Evolutionary conservation across 345 rosid species (phyloP).

Genomic region (Hypericum androsaemum): DNA sequence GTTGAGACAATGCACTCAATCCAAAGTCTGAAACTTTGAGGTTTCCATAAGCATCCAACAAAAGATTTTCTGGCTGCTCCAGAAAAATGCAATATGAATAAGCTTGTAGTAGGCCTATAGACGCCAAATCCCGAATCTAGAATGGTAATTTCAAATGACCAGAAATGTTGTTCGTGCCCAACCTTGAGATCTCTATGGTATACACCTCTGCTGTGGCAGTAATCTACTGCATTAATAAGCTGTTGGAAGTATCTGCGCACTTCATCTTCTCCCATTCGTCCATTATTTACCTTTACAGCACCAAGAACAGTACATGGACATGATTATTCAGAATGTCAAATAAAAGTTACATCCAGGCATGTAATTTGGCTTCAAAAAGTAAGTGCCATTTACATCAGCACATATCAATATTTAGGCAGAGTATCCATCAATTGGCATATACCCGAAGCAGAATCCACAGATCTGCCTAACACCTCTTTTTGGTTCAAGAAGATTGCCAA

Average conservation of each 20-base stretch:
- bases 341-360: too few relatives aligned
- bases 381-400: too few relatives aligned
- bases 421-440: too few relatives aligned
- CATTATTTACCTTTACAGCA: conserved; percentile 65
- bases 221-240: conserved; percentile 88
- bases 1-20: background rate
- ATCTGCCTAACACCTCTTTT: too few relatives aligned
- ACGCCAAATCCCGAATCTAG: too few relatives aligned
- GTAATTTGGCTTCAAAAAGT: too few relatives aligned
- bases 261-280: conserved; percentile 83
- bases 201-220: conserved; percentile 97
- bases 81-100: background rate
- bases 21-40: background rate
- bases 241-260: conserved; percentile 93
- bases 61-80: background rate
- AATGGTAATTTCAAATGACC: too few relatives aligned
- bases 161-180: too few relatives aligned
- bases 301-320: background rate
- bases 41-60: background rate
- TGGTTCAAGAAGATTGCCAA: too few relatives aligned
- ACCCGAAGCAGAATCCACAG: too few relatives aligned
- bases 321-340: background rate
- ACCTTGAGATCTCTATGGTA: conserved; percentile 98
- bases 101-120: background rate
- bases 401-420: too few relatives aligned